Percentiles rank a stretch among this genome's conserved stretches.
Conservation (phyloP, 2,329 filamentous ascomycete species). For the Thielaviopsis punctulata region DNA sequence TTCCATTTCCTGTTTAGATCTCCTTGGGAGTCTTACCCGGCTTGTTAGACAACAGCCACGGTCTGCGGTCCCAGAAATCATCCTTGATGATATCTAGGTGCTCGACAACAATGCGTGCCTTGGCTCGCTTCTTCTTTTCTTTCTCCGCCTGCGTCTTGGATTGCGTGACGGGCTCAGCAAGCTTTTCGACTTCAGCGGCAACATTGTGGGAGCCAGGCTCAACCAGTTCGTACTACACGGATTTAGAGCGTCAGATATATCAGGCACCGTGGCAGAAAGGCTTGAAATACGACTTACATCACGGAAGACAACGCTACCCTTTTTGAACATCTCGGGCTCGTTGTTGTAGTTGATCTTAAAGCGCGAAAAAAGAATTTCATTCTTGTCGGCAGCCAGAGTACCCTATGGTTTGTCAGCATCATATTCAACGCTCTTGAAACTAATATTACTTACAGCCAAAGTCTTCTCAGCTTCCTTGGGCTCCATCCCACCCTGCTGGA, state of each 20-base stretch:
- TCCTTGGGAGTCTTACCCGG: slow-evolving; percentile 54
- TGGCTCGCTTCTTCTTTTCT: slow-evolving; percentile 61
- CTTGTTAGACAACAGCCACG: slow-evolving; percentile 66
- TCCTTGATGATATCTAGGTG: slow-evolving; percentile 92
- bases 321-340: slow-evolving; percentile 79
- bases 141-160: slow-evolving; percentile 74
- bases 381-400: slow-evolving; percentile 73
- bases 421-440: neutral
- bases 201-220: slow-evolving; percentile 35
- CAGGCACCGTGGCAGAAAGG: neutral
- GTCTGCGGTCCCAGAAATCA: slow-evolving; percentile 76
- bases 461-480: slow-evolving; percentile 64
- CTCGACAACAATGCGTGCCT: slow-evolving; percentile 64
- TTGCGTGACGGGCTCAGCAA: slow-evolving; percentile 36
- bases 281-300: slow-evolving; percentile 38
- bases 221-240: slow-evolving; percentile 48
- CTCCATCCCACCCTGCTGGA: slow-evolving; percentile 59
- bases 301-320: slow-evolving; percentile 78
- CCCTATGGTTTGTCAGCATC: slow-evolving; percentile 35
- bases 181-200: slow-evolving; percentile 27
- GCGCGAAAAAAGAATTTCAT: slow-evolving; percentile 79
- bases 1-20: slow-evolving; percentile 17
- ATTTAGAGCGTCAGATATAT: slow-evolving; percentile 3
- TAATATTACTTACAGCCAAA: slow-evolving; percentile 42
- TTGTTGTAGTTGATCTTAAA: slow-evolving; percentile 98